These are phyloP conservation scores for Heliophila coronopifolia DNA, from an alignment of 441 rosid species.

Conservation along the genomic window DNA sequence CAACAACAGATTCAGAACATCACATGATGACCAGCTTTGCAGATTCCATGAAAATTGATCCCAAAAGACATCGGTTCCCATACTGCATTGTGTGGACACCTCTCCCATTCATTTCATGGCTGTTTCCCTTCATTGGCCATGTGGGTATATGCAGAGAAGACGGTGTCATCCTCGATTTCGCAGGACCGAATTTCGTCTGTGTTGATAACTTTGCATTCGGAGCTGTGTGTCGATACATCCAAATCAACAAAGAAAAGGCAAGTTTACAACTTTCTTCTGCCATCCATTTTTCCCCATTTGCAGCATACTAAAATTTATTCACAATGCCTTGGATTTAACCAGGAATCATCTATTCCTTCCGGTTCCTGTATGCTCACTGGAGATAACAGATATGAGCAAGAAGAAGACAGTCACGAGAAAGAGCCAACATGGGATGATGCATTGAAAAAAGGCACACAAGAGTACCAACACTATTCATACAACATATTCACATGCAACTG, in stretches of 20 bases:
- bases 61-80: slow-evolving; percentile 47
- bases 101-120: slow-evolving; percentile 61
- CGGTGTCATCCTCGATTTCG: slow-evolving; percentile 61
- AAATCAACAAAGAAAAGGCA: slow-evolving; percentile 53
- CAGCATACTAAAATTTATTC: background rate
- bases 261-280: background rate
- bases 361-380: slow-evolving; percentile 27
- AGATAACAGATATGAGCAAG: slow-evolving; percentile 27
- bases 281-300: background rate
- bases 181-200: slow-evolving; percentile 65
- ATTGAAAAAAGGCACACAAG: slow-evolving; percentile 46
- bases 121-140: slow-evolving; percentile 64
- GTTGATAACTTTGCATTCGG: slow-evolving; percentile 60
- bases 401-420: slow-evolving; percentile 33
- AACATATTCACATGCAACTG: slow-evolving; percentile 66
- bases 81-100: slow-evolving; percentile 73
- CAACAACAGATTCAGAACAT: slow-evolving; percentile 38
- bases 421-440: slow-evolving; percentile 51
- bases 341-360: slow-evolving; percentile 41
- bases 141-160: slow-evolving; percentile 68
- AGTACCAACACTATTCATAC: slow-evolving; percentile 55
- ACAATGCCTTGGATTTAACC: slow-evolving; percentile 4
- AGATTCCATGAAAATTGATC: slow-evolving; percentile 38
- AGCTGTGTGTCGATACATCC: slow-evolving; percentile 48
- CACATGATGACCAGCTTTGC: slow-evolving; percentile 34